Evolutionary conservation across 371 early-diverging fungal genomes (phyloP).

Genomic region (Zopfochytrium polystomum): DNA sequence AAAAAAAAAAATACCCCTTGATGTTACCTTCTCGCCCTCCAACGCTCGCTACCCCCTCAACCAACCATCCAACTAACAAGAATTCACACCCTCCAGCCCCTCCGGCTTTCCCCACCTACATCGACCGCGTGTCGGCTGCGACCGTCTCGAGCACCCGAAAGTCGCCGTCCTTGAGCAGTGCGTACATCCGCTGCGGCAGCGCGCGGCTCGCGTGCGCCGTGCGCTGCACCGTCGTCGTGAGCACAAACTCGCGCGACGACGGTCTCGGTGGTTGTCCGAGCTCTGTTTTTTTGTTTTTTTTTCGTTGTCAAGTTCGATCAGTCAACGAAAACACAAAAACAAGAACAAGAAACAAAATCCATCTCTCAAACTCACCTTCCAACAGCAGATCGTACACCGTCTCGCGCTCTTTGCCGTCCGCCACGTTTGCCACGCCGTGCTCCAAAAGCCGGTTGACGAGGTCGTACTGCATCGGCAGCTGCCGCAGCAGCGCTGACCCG

Average conservation of each 20-base stretch:
- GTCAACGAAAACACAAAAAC: constrained; percentile 6
- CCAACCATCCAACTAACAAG: too few relatives aligned
- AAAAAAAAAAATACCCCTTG: too few relatives aligned
- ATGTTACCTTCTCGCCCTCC: too few relatives aligned
- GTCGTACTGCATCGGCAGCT: constrained; percentile 69
- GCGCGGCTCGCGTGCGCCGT: not conserved
- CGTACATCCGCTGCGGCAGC: constrained; percentile 31
- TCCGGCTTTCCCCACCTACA: too few relatives aligned
- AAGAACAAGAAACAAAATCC: not conserved
- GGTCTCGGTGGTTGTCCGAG: constrained; percentile 3
- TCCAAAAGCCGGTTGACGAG: constrained; percentile 61
- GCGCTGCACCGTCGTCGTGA: constrained; percentile 6
- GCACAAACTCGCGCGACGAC: constrained; percentile 22
- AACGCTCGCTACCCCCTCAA: too few relatives aligned
- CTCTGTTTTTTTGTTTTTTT: too few relatives aligned
- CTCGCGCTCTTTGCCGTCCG: constrained; percentile 61
- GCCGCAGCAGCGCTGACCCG: constrained; percentile 13
- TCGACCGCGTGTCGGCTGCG: constrained; percentile 11
- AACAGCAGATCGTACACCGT: constrained; percentile 59
- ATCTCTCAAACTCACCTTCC: constrained; percentile 46
- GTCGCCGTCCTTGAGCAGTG: constrained; percentile 34
- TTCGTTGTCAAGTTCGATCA: too few relatives aligned
- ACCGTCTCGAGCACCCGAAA: constrained; percentile 30
- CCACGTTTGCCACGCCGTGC: constrained; percentile 44
- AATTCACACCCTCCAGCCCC: too few relatives aligned